Base-by-base conservation (phyloP, 768 basidiomycete species). In the Amanita fuliginea region DNA sequence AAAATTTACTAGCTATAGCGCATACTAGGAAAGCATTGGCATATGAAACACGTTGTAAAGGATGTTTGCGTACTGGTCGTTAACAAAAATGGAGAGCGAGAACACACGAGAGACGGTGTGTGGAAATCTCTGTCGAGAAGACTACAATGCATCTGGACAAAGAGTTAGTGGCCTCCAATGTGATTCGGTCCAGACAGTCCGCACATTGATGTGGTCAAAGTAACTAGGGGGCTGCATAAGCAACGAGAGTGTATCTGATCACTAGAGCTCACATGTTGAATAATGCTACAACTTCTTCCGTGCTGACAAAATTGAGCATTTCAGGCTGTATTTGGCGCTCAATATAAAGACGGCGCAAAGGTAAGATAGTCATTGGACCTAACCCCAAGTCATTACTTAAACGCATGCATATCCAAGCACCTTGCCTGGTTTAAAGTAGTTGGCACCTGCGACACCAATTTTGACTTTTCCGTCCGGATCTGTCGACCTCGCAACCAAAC, bases 1-100 rank as follows among this genome's bases (percentile, higher is more conserved):
- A 94, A 65, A 91, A 96, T 61, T 89, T 87, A 59, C 88, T 83
- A 2, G 95, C 82, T 48, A 96, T 86, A n/a, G 95, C 85, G 62
- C 94, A 97, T 54, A 99, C 93, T 97, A 55, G 36, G 19, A 42
- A 53, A 42, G 51, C 34, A 41, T 10, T 51, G 42, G 40, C 42
- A 24, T 28, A 33, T 36, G n/a, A 33, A 42, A 51, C 13, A 19
- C 33, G 33, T 28, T 26, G 18, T 28, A 32, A 40, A 53, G 42
- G 13, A 57, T 45, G 39, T 24, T 16, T 6, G 76, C 83, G 52
- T 58, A 88, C 88, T 87, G 16, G 93, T 91, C 14, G 96, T 98
- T 49, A 98, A 75, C 42, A 99, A 67, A 67, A 99, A 97, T 0
- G 95, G 95, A 33, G 89, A 93, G 19, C 96, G 81, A 22, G 89